Percentiles rank a stretch among this genome's conserved stretches.
These are phyloP conservation scores for Ambrosia trifida DNA, from an alignment of 129 eudicot genomes.

Conservation along the genomic window DNA sequence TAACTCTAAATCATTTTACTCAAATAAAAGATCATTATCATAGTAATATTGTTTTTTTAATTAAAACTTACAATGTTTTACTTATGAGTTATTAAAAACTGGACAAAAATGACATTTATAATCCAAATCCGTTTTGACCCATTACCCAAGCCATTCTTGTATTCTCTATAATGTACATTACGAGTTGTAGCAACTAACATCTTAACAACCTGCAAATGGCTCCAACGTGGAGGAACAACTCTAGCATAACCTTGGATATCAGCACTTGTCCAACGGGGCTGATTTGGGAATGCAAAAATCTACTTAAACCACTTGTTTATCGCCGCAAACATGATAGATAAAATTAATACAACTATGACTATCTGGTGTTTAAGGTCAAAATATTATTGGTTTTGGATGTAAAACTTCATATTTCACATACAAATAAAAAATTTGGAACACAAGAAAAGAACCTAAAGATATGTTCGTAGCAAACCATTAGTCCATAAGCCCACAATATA, in stretches of 20 bases:
- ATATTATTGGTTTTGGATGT: no score
- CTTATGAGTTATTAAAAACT: neutral
- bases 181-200: neutral
- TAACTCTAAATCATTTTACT: neutral
- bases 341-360: no score
- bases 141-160: neutral
- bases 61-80: neutral
- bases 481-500: no score
- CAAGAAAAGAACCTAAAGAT: no score
- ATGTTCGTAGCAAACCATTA: no score
- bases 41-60: neutral
- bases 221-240: slow-evolving; percentile 92
- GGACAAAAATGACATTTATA: neutral
- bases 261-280: slow-evolving; percentile 91
- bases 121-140: neutral
- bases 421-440: no score
- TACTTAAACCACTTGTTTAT: no score
- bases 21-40: neutral
- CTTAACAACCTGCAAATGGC: slow-evolving; percentile 84
- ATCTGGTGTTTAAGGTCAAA: no score
- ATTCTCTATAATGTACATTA: neutral
- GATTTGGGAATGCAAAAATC: slow-evolving; percentile 79
- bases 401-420: no score
- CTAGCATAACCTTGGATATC: slow-evolving; percentile 63
- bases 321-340: no score